A percentile compares a stretch with the other conserved stretches of the same genome.
Conservation (phyloP, 2,329 filamentous ascomycete genomes). For the Trichoderma atroviride region DNA sequence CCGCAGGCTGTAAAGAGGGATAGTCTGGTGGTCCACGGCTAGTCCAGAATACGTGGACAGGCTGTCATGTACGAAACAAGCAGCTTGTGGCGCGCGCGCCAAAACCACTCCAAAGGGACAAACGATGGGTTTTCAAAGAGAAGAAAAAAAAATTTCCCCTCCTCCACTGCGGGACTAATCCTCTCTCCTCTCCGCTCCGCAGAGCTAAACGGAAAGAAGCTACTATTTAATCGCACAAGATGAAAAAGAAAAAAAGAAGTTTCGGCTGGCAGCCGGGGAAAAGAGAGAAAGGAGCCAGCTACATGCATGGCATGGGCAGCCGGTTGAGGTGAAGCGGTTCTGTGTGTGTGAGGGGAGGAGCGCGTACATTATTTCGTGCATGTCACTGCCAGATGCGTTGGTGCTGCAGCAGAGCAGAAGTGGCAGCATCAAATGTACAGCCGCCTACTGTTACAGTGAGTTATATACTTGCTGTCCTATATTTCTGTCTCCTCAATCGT, state of each 20-base stretch:
- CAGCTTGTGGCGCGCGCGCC: constrained; percentile 17
- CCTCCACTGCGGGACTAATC: constrained; percentile 7
- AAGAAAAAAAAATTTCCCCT: constrained; percentile 1
- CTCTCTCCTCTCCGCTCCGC: constrained; percentile 8
- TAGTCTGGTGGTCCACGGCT: neutral
- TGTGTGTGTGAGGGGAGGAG: neutral
- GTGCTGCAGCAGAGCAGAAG: no score
- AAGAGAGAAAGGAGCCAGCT: neutral
- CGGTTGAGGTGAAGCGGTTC: neutral
- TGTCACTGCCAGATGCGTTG: neutral
- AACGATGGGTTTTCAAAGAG: neutral
- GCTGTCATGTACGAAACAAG: neutral
- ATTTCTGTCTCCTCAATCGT: neutral
- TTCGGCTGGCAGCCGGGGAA: neutral
- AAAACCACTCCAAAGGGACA: neutral
- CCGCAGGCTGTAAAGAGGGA: neutral
- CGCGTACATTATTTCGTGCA: neutral
- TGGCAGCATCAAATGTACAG: no score
- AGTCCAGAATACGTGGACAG: neutral
- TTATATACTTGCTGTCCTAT: neutral
- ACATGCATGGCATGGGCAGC: neutral
- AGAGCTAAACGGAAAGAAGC: neutral
- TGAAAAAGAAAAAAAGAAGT: neutral
- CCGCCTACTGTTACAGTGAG: neutral
- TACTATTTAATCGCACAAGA: constrained; percentile 7